Conservation (phyloP, 2,329 filamentous ascomycete species). For the Colletotrichum tamarilloi region DNA sequence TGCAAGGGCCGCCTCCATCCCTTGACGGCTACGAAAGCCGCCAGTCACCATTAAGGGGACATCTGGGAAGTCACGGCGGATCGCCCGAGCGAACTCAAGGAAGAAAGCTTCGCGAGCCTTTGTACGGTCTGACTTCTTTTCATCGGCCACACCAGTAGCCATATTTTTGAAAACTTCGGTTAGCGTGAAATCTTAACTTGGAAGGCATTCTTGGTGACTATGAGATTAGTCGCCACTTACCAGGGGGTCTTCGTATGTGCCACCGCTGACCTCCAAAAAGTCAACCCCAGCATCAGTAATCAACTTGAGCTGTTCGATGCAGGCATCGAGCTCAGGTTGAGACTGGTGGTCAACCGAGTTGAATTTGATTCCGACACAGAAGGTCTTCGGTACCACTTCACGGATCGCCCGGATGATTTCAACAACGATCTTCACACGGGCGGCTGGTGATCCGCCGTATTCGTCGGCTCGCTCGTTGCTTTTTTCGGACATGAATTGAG, state of each 20-base stretch:
- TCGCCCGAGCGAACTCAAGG: conserved; percentile 69
- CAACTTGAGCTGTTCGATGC: conserved; percentile 66
- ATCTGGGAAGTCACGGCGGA: conserved; percentile 56
- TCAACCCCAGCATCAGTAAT: conserved; percentile 65
- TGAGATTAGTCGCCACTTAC: conserved; percentile 44
- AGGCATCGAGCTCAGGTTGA: conserved; percentile 58
- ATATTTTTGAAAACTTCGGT: background rate
- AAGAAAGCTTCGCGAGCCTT: conserved; percentile 74
- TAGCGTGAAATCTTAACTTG: conserved; percentile 41
- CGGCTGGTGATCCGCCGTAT: conserved; percentile 64
- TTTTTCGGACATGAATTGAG: conserved; percentile 63
- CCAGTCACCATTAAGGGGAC: conserved; percentile 69
- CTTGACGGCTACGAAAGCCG: conserved; percentile 65
- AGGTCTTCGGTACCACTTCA: conserved; percentile 48
- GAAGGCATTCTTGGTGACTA: background rate
- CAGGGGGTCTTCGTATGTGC: conserved; percentile 65
- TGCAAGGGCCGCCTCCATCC: conserved; percentile 53
- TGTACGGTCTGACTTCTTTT: conserved; percentile 53
- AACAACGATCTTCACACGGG: conserved; percentile 60
- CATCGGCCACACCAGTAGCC: conserved; percentile 29
- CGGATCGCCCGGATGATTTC: conserved; percentile 60
- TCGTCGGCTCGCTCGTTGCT: conserved; percentile 64
- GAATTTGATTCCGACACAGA: conserved; percentile 65
- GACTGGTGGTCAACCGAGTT: conserved; percentile 69
- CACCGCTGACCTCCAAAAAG: conserved; percentile 76